A percentile compares a stretch with the other conserved stretches of the same genome.
phyloP scores from a whole-genome alignment of 148 eudicot species.

The Drosera capensis region DNA sequence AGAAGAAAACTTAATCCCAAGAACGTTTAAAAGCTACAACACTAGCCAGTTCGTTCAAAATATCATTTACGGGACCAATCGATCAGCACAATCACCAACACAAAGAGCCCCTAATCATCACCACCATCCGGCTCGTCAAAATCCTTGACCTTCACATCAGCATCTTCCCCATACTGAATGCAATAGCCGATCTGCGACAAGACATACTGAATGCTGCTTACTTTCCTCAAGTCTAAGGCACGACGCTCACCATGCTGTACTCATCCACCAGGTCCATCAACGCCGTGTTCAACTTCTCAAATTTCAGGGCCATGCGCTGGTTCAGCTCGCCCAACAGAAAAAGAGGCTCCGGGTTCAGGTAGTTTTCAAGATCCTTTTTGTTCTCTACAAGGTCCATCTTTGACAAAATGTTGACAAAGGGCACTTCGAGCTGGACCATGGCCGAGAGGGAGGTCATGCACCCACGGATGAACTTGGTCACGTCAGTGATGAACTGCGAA shows the following conservation, averaged over 20 bases:
- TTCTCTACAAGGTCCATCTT: slow-evolving; percentile 93
- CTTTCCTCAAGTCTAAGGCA: slow-evolving; percentile 81
- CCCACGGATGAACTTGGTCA: slow-evolving; percentile 92
- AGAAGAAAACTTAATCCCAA: too few relatives aligned
- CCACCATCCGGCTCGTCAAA: slow-evolving; percentile 59
- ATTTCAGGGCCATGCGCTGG: slow-evolving; percentile 64
- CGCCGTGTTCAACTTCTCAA: slow-evolving; percentile 72
- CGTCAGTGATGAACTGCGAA: slow-evolving; percentile 96
- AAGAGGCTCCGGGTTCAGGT: slow-evolving; percentile 62
- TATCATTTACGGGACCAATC: too few relatives aligned
- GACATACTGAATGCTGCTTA: slow-evolving; percentile 58
- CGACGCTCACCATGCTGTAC: slow-evolving; percentile 83
- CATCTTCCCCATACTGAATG: slow-evolving; percentile 88
- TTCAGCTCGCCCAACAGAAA: slow-evolving; percentile 57
- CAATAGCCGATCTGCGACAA: slow-evolving; percentile 55
- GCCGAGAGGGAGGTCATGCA: slow-evolving; percentile 95
- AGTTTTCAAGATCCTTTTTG: slow-evolving; percentile 65
- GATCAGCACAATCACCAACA: too few relatives aligned
- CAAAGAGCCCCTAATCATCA: slow-evolving; percentile 10
- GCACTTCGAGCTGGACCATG: slow-evolving; percentile 90
- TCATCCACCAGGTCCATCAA: slow-evolving; percentile 81
- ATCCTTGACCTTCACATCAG: slow-evolving; percentile 83
- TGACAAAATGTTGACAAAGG: slow-evolving; percentile 72
- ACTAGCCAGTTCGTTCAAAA: too few relatives aligned
- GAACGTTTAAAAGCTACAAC: too few relatives aligned